These are phyloP conservation scores for Fonsecaea pedrosoi DNA, from an alignment of 2,329 filamentous ascomycete species.

Conservation along the genomic window DNA sequence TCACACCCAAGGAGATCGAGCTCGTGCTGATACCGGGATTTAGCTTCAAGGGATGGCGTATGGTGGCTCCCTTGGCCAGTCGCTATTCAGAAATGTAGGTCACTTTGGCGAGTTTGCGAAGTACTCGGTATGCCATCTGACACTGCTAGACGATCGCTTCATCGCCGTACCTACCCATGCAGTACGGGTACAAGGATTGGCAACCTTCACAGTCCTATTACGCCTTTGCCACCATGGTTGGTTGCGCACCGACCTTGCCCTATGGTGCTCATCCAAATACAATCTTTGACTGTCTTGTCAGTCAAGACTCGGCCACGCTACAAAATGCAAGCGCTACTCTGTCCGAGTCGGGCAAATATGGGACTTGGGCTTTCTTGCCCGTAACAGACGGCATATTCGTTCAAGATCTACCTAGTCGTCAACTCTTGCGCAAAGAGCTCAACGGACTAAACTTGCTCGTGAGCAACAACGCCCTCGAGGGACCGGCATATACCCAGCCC, in stretches of 20 bases:
- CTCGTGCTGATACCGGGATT: slow-evolving; percentile 45
- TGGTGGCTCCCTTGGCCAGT: slow-evolving; percentile 50
- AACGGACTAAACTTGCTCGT: slow-evolving; percentile 50
- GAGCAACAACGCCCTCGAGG: slow-evolving; percentile 61
- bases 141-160: slow-evolving; percentile 46
- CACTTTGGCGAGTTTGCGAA: background rate
- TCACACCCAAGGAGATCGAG: background rate
- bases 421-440: slow-evolving; percentile 46
- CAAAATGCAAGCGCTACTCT: slow-evolving; percentile 48
- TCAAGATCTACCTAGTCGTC: slow-evolving; percentile 47
- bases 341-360: slow-evolving; percentile 46
- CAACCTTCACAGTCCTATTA: slow-evolving; percentile 56
- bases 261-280: slow-evolving; percentile 42
- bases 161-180: slow-evolving; percentile 62
- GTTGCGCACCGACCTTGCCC: slow-evolving; percentile 47
- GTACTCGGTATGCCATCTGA: background rate
- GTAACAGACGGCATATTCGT: slow-evolving; percentile 53
- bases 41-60: slow-evolving; percentile 63
- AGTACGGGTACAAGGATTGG: slow-evolving; percentile 58
- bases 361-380: slow-evolving; percentile 54
- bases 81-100: slow-evolving; percentile 47
- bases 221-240: slow-evolving; percentile 51
- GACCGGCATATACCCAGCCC: slow-evolving; percentile 53
- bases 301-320: slow-evolving; percentile 46
- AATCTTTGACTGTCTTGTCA: slow-evolving; percentile 54